A percentile compares a stretch with the other conserved stretches of the same genome.
phyloP scores from a whole-genome alignment of 768 basidiomycete species.

The Galerina marginata region DNA sequence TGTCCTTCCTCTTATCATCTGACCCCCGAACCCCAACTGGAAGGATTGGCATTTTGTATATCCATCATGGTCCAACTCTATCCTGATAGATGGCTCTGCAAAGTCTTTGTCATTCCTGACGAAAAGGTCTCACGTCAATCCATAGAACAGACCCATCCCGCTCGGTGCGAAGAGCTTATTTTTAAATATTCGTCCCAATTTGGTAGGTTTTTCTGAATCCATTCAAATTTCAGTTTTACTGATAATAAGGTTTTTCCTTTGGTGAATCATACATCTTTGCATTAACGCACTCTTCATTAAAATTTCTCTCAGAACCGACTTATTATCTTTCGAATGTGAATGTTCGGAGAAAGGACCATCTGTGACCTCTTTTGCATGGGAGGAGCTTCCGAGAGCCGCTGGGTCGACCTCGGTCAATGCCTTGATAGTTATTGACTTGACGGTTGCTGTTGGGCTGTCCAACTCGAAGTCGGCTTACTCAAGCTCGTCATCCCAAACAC shows the following conservation, averaged over 20 bases:
- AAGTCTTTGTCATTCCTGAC: slow-evolving; percentile 3
- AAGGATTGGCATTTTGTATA: slow-evolving; percentile 20
- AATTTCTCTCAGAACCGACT: neutral
- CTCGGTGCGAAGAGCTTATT: slow-evolving; percentile 10
- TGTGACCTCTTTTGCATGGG: neutral
- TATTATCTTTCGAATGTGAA: neutral
- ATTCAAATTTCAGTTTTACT: neutral
- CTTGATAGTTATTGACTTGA: slow-evolving; percentile 13
- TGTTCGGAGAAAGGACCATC: neutral
- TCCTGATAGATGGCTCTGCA: slow-evolving; percentile 20
- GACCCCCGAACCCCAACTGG: slow-evolving; percentile 13
- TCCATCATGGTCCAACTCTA: slow-evolving; percentile 18
- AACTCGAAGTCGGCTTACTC: neutral
- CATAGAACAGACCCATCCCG: slow-evolving; percentile 3
- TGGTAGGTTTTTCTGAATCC: slow-evolving; percentile 15
- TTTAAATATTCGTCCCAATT: slow-evolving; percentile 2
- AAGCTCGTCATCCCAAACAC: slow-evolving; percentile 3
- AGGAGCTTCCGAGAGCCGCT: neutral
- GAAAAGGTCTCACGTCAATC: slow-evolving; percentile 16
- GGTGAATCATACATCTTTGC: neutral
- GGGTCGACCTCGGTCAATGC: slow-evolving; percentile 7
- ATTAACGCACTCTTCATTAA: slow-evolving; percentile 2
- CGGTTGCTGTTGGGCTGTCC: slow-evolving; percentile 10
- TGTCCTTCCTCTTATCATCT: slow-evolving; percentile 19
- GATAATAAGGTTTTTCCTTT: neutral